Conservation (phyloP, 108 stramenopile genomes). For the Poteriospumella lacustris region DNA sequence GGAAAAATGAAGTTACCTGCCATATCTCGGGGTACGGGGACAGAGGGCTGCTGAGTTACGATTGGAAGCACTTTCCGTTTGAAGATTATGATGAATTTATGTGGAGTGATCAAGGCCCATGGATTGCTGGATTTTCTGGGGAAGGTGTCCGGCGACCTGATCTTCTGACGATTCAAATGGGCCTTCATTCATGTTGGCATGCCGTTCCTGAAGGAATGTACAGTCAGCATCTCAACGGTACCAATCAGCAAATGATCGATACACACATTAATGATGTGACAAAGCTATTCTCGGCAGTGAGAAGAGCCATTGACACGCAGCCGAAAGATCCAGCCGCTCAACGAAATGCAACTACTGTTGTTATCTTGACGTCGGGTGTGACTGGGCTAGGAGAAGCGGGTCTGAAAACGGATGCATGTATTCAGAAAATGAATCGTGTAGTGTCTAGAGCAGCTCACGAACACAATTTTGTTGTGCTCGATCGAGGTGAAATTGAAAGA, state of each 20-base stretch:
- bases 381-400: not conserved
- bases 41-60: not conserved
- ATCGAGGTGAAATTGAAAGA: not conserved
- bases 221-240: not conserved
- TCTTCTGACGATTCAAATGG: conserved; percentile 10
- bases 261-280: not conserved
- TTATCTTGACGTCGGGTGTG: conserved; percentile 4
- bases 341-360: not conserved
- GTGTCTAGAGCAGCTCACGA: not conserved
- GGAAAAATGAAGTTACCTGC: conserved; percentile 10
- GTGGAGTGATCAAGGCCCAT: conserved; percentile 6
- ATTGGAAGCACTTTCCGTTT: conserved; percentile 21
- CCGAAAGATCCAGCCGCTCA: not conserved
- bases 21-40: conserved; percentile 16
- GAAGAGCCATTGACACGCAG: not conserved
- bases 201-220: conserved; percentile 14
- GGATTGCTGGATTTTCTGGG: conserved; percentile 1
- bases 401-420: not conserved
- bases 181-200: conserved; percentile 21
- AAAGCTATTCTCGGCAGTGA: not conserved
- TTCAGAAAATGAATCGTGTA: not conserved
- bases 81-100: conserved; percentile 22
- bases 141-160: conserved; percentile 15
- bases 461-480: not conserved
- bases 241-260: not conserved